These are phyloP conservation scores for Annona squamosa DNA, from an alignment of 164 flowering plant genomes.

Conservation along the genomic window DNA sequence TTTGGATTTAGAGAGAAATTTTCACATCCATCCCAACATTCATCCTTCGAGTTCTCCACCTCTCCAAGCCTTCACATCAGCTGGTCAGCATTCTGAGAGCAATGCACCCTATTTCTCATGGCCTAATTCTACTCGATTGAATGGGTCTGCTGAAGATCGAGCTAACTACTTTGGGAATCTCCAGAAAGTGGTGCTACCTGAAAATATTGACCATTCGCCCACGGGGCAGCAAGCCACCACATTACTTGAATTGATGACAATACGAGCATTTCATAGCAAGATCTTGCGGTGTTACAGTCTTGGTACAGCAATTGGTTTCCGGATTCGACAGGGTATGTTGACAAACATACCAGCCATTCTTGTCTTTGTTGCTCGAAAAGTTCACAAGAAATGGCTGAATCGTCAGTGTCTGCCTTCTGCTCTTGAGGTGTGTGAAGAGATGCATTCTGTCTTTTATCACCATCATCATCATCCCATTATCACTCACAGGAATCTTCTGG, in stretches of 20 bases:
- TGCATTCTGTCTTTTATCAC: not conserved
- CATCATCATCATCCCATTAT: not conserved
- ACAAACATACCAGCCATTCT: slow-evolving; percentile 89
- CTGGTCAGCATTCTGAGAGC: slow-evolving; percentile 69
- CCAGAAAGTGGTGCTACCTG: slow-evolving; percentile 82
- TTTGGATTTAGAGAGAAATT: slow-evolving; percentile 66
- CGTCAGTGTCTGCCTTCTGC: slow-evolving; percentile 66
- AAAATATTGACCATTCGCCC: slow-evolving; percentile 62
- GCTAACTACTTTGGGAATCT: slow-evolving; percentile 86
- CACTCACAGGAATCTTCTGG: not conserved
- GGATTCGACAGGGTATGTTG: slow-evolving; percentile 62
- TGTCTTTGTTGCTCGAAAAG: slow-evolving; percentile 89
- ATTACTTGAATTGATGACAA: slow-evolving; percentile 89
- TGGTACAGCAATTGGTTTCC: slow-evolving; percentile 87
- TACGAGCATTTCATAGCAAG: slow-evolving; percentile 93
- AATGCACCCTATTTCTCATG: slow-evolving; percentile 94
- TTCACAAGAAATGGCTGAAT: slow-evolving; percentile 81
- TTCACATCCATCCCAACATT: slow-evolving; percentile 37
- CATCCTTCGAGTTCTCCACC: slow-evolving; percentile 56
- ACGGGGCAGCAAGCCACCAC: slow-evolving; percentile 84
- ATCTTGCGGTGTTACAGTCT: slow-evolving; percentile 76
- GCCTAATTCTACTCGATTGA: slow-evolving; percentile 75
- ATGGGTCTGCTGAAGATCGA: slow-evolving; percentile 82
- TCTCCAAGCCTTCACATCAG: slow-evolving; percentile 60
- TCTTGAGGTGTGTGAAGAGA: slow-evolving; percentile 52